Base-by-base conservation (phyloP, 768 basidiomycete species). In the Russula brevipes region DNA sequence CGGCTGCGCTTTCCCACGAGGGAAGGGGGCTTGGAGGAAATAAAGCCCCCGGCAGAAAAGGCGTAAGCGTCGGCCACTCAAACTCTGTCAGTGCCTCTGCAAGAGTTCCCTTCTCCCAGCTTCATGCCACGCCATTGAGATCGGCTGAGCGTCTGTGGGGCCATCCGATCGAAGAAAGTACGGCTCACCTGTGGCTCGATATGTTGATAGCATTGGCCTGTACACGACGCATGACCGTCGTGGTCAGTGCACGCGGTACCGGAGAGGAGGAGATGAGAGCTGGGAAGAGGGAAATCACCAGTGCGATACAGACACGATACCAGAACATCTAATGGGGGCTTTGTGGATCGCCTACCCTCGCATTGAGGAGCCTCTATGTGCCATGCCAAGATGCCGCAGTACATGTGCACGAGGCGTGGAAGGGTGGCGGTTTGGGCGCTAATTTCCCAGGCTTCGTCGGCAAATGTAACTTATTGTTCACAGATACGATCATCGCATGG, bases 21-120 rank as follows among this genome's bases (percentile, higher is more conserved):
- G 69, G 70, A 51, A 76, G 70, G 12, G 59, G 64, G 31, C 63
- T 45, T 2, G 80, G 77, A n/a, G 80, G 80, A 51, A 78, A 78
- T 42, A 80, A 73, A 7, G 78, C 73, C 50, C 68, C 70, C n/a
- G 73, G 53, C 47, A 73, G 71, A 68, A 82, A 85, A 17, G 83
- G 80, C 24, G 84, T 80, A 42, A 84, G 70, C 7, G 72, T 60
- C 5, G 82, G 80, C 73, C 79, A 80, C 42, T 78, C 75, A 36
- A 79, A 71, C 69, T 86, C 85, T 14, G 79, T 78, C 53, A 85
- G 69, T 12, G 84, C 81, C 69, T 86, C 77, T n/a, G 81, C 74
- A 42, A 79, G 77, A n/a, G 79, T 81, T 7, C 85, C 85, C 49
- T 81, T 69, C 66, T 85, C 84, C 85, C 85, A 86, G 65, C 83